Conservation (phyloP, 257 asterid genomes). For the Solanum dulcamara region DNA sequence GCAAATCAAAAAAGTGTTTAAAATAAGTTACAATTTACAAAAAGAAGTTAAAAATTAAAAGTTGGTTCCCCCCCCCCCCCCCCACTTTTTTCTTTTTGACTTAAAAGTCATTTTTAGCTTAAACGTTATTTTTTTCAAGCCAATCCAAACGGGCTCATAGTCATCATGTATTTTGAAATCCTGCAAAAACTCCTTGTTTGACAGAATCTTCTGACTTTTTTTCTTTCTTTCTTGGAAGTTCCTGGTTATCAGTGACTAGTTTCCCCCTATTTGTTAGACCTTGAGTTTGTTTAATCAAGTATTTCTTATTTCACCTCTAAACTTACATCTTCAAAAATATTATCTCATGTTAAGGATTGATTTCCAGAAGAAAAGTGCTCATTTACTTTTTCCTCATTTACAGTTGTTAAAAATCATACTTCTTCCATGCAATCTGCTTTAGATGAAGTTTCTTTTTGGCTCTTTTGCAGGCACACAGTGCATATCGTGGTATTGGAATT, state of each 20-base stretch:
- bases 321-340: not conserved
- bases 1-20: too few species aligned
- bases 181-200: not conserved
- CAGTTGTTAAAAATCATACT: not conserved
- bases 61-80: too few species aligned
- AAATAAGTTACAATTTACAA: too few species aligned
- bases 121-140: too few species aligned
- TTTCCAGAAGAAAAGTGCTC: not conserved
- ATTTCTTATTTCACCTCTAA: not conserved
- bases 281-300: not conserved
- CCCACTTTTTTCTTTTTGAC: too few species aligned
- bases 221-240: not conserved
- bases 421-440: not conserved
- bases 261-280: not conserved
- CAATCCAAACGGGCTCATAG: too few species aligned
- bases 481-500: constrained; percentile 85
- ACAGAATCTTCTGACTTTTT: not conserved
- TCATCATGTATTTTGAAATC: not conserved
- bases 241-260: not conserved
- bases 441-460: constrained; percentile 1
- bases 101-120: too few species aligned
- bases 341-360: not conserved
- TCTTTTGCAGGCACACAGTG: constrained; percentile 83
- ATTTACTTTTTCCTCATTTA: not conserved
- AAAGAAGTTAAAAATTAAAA: too few species aligned